Evolutionary conservation across 2,329 filamentous ascomycete genomes (phyloP).

Genomic region (Penicillium sp.): DNA sequence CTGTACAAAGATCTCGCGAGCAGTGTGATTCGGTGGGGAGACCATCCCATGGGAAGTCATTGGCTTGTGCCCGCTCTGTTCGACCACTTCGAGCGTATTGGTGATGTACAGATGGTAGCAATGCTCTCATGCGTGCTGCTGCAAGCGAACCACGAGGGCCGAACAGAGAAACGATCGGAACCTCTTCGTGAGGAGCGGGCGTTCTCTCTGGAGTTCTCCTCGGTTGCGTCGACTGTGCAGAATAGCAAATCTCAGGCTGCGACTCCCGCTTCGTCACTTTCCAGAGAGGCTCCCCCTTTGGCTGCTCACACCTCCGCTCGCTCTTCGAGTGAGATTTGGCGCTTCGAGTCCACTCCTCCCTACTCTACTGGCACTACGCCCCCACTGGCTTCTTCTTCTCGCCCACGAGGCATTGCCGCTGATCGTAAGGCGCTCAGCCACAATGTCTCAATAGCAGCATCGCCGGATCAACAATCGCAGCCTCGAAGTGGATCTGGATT

Average conservation of each 20-base stretch:
- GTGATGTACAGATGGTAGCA: conserved; percentile 68
- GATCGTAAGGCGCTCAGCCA: conserved; percentile 48
- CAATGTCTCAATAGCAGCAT: conserved; percentile 43
- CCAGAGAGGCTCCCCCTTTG: conserved; percentile 34
- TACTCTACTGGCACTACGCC: conserved; percentile 57
- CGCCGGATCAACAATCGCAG: conserved; percentile 45
- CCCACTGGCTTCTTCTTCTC: conserved; percentile 48
- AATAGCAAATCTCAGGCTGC: conserved; percentile 47
- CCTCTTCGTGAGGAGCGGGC: conserved; percentile 47
- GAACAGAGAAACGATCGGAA: conserved; percentile 29
- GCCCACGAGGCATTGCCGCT: conserved; percentile 41
- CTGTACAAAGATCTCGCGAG: conserved; percentile 40
- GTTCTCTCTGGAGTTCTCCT: conserved; percentile 52
- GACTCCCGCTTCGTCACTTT: conserved; percentile 36
- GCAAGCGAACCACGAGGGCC: conserved; percentile 50
- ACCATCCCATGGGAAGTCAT: conserved; percentile 56
- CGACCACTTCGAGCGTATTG: conserved; percentile 60
- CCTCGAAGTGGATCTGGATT: conserved; percentile 44
- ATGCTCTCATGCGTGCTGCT: conserved; percentile 64
- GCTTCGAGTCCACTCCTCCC: conserved; percentile 52
- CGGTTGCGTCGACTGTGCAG: conserved; percentile 44
- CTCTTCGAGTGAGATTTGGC: conserved; percentile 55
- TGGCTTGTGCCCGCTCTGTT: conserved; percentile 62
- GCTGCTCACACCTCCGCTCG: conserved; percentile 51
- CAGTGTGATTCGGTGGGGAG: conserved; percentile 57